Evolutionary conservation across 176 grass and related monocot genomes (phyloP).

Genomic region (Thalia dealbata): DNA sequence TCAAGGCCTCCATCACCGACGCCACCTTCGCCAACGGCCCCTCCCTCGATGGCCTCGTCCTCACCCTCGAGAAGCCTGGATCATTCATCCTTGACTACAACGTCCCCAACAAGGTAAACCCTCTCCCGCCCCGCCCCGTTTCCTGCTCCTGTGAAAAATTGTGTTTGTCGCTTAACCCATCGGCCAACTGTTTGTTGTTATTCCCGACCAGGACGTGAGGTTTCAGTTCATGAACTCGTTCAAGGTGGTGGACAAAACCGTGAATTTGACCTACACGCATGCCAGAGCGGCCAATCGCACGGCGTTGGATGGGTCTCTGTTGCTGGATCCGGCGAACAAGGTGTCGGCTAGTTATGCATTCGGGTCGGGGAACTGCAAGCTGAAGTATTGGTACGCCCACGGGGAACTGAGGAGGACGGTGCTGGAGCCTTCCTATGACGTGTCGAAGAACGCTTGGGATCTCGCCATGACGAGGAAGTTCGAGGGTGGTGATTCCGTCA

Average conservation of each 20-base stretch:
- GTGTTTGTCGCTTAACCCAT: not conserved
- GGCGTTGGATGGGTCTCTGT: constrained; percentile 43
- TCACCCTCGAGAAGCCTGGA: constrained; percentile 85
- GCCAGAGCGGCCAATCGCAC: constrained; percentile 29
- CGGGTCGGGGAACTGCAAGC: constrained; percentile 36
- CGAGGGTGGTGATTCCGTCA: constrained; percentile 41
- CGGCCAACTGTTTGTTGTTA: not conserved
- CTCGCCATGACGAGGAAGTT: constrained; percentile 66
- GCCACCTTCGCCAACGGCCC: constrained; percentile 67
- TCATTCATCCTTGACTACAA: constrained; percentile 77
- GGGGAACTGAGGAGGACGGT: constrained; percentile 48
- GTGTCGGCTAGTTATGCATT: constrained; percentile 46
- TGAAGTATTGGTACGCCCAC: constrained; percentile 83
- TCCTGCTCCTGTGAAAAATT: not conserved
- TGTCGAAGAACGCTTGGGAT: constrained; percentile 67
- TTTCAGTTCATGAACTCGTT: constrained; percentile 94
- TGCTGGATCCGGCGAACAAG: constrained; percentile 72
- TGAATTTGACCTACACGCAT: constrained; percentile 80
- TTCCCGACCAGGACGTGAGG: constrained; percentile 45
- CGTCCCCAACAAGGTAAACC: constrained; percentile 38
- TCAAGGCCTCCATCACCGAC: constrained; percentile 67
- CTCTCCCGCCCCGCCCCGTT: not conserved
- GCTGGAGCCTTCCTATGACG: constrained; percentile 74
- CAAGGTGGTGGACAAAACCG: constrained; percentile 49
- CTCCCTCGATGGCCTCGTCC: constrained; percentile 59